Evolutionary conservation across 345 rosid species (phyloP), one percentile per base, ranked within the genome.

Genomic region (Pistacia integerrima): DNA sequence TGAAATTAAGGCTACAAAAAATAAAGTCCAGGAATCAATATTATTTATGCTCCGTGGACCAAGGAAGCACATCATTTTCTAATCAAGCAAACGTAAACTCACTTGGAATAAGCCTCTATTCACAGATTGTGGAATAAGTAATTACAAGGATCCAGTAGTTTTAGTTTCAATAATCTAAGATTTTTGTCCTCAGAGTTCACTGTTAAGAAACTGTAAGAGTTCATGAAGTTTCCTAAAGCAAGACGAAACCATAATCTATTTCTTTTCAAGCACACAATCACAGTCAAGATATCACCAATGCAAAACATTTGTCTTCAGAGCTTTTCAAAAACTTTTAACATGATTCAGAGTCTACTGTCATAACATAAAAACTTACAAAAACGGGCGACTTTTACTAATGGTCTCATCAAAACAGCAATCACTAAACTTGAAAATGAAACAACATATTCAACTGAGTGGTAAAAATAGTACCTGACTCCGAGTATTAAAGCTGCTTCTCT

Each of bases 401-500:
- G n/a, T 68, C 25, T 44, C 69, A 54, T 16, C n/a, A 16, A 54
- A 18, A 16, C 57, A 16, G 3, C 57, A 0, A 12, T 54, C 18
- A 54, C 4, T 54, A 71, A 35, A 60, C 38, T 60, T 25, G 44
- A 68, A 22, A 51, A 25, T 11, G 10, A 52, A 48, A 20, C 18
- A 3, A 5, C 13, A 36, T 17, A 76, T 20, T 18, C 57, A 52
- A 63, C 18, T 30, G 57, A 38, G 49, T 33, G 56, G 58, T 17
- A 1, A 63, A 30, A 48, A 57, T 54, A 70, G 12, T 49, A 94
- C 98, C 97, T 94, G 67, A 94, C 87, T 2, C 94, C 97, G 25
- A 94, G 97, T 76, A 92, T 92, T 28, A 88, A 82, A 87, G 98
- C 97, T 4, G 98, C 97, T 87, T 91, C 98, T 54, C 91, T 87